Evolutionary conservation across 106 monocot genomes (phyloP).

Genomic region (Vanilla planifolia): DNA sequence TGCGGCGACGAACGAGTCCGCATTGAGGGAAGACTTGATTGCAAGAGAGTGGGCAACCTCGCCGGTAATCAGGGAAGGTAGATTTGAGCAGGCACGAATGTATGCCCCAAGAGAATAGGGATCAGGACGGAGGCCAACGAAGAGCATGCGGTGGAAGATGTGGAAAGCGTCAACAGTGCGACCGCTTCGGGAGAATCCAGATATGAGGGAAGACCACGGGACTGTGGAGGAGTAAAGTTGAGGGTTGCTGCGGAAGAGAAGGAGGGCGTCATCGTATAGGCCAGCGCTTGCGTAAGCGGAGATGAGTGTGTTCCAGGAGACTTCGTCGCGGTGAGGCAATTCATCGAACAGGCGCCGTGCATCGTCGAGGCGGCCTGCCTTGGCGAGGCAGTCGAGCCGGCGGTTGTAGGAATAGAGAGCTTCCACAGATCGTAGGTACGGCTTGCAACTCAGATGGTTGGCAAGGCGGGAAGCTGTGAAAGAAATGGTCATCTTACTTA

Average conservation of each 20-base stretch:
- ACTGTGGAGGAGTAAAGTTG: constrained; percentile 6
- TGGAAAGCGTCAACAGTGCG: constrained; percentile 4
- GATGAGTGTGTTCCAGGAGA: constrained; percentile 7
- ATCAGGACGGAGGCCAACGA: background rate
- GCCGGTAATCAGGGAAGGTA: background rate
- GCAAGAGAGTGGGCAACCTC: constrained; percentile 26
- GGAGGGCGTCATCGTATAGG: background rate
- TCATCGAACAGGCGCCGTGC: constrained; percentile 6
- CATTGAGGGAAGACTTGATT: constrained; percentile 22
- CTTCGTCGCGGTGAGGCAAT: background rate
- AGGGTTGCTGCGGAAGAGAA: background rate
- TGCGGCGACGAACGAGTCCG: constrained; percentile 30
- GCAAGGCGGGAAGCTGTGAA: no score
- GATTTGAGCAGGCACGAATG: constrained; percentile 13
- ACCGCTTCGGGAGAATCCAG: constrained; percentile 5
- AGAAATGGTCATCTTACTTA: no score
- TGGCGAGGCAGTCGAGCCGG: constrained; percentile 10
- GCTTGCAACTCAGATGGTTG: no score
- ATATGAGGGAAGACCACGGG: constrained; percentile 12
- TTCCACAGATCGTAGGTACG: constrained; percentile 1
- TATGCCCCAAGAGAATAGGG: constrained; percentile 12
- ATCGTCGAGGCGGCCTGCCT: constrained; percentile 6
- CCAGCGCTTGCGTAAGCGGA: constrained; percentile 6
- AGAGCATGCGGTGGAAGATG: constrained; percentile 11
- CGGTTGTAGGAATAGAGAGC: constrained; percentile 8